Evolutionary conservation across 192 early-diverging fungal species (phyloP), one percentile per base, ranked within the genome.

Genomic region (Rhizoclosmatium globosum): DNA sequence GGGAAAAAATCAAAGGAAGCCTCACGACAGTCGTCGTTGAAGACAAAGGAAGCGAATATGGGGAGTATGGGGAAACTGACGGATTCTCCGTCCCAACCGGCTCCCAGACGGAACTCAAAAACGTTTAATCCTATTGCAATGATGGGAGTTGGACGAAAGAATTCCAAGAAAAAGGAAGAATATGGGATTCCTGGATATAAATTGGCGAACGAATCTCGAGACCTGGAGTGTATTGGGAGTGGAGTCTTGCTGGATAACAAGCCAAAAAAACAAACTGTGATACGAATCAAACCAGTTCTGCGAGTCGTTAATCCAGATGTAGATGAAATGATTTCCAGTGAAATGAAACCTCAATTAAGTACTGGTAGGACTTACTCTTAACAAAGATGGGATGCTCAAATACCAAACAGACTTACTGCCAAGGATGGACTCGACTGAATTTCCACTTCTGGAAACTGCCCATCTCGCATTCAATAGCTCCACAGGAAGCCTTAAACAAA

Each of bases 81-180:
- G 50, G 9, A 53, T 7, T 17, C 6, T 13, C 50, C 50, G 50
- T 53, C 6, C 17, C 50, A 7, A 53, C 50, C 50, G 50, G 9
- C 50, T 53, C 50, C 6, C 0, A 7, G 50, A 17, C 50, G 50
- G 6, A 53, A 53, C 50, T 53, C 50, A 13, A 53, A 53, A 53
- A 17, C 9, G 17, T 13, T 53, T 17, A 31, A 31, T 31, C 31
- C 31, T 31, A 31, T 31, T 31, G 31, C 31, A 31, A 31, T 31
- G 31, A 31, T 31, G 31, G 31, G 31, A 31, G 31, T 31, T 31
- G 31, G 31, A 31, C 67, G 67, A 45, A 68, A 68, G 21, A 68
- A 68, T 46, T 68, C 67, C 39, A 68, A 68, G 21, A 68, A 68
- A 68, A 68, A 68, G 46, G 67, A 68, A 45, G 19, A 42, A 13